Conservation (phyloP, 768 basidiomycete genomes). For the Fomitopsis serialis region DNA sequence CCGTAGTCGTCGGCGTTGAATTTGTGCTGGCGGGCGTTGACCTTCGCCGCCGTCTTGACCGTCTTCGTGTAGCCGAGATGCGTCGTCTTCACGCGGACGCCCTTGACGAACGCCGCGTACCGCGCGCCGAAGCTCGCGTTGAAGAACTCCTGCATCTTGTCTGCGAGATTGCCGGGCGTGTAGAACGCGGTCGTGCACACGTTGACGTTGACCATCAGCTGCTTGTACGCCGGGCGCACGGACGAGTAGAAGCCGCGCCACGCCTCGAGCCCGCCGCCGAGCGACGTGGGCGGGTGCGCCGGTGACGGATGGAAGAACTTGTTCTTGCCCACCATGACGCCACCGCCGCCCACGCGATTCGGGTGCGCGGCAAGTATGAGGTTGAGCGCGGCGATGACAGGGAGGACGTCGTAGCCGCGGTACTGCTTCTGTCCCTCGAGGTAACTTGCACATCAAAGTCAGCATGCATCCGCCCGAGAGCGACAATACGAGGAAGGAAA, state of each 20-base stretch:
- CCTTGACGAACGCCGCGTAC: slow-evolving; percentile 53
- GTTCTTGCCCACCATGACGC: slow-evolving; percentile 48
- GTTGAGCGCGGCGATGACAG: slow-evolving; percentile 46
- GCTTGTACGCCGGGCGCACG: slow-evolving; percentile 35
- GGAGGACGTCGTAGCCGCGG: slow-evolving; percentile 39
- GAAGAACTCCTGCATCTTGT: slow-evolving; percentile 35
- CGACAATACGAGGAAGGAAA: neutral
- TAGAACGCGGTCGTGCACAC: slow-evolving; percentile 49
- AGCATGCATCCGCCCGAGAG: neutral
- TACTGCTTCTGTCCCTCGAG: slow-evolving; percentile 38
- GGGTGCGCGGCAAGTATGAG: slow-evolving; percentile 41
- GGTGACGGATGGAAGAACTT: slow-evolving; percentile 45
- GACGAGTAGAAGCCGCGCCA: slow-evolving; percentile 50
- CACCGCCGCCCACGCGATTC: slow-evolving; percentile 33
- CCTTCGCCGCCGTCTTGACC: slow-evolving; percentile 47
- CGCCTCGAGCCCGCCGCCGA: slow-evolving; percentile 51
- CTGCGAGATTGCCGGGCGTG: slow-evolving; percentile 36
- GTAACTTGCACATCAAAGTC: slow-evolving; percentile 28
- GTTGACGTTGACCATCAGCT: slow-evolving; percentile 49
- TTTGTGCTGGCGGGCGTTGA: slow-evolving; percentile 32
- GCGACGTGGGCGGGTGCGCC: slow-evolving; percentile 15
- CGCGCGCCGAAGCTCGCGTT: slow-evolving; percentile 55
- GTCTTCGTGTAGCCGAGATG: slow-evolving; percentile 77
- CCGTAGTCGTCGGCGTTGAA: slow-evolving; percentile 37
- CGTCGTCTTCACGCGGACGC: slow-evolving; percentile 58